A percentile compares a stretch with the other conserved stretches of the same genome.
Evolutionary conservation across 352 stramenopile genomes (phyloP).

Genomic region (Discostella stelligera): DNA sequence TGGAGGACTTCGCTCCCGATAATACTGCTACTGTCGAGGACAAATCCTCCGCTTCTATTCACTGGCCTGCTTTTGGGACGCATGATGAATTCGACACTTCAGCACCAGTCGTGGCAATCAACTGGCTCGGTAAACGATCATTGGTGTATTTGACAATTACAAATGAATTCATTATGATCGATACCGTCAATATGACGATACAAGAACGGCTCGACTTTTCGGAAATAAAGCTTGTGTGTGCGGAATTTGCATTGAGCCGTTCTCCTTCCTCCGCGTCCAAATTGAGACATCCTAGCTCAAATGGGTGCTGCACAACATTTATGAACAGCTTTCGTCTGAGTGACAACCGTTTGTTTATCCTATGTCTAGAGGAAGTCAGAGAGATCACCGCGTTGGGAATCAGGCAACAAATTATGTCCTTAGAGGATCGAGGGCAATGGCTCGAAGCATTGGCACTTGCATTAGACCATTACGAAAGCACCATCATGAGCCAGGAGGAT

Average conservation of each 20-base stretch:
- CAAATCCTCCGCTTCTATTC: constrained; percentile 72
- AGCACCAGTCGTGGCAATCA: constrained; percentile 89
- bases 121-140: constrained; percentile 94
- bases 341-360: constrained; percentile 90
- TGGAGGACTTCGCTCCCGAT: constrained; percentile 5
- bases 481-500: constrained; percentile 70
- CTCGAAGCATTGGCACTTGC: constrained; percentile 93
- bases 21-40: constrained; percentile 76
- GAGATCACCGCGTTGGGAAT: constrained; percentile 89
- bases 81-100: constrained; percentile 89
- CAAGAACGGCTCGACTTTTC: constrained; percentile 93
- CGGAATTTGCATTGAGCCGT: constrained; percentile 87
- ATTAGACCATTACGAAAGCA: constrained; percentile 93
- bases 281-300: constrained; percentile 8
- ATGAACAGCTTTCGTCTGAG: constrained; percentile 88
- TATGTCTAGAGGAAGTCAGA: constrained; percentile 91
- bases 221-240: constrained; percentile 90
- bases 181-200: constrained; percentile 94
- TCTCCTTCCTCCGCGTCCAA: constrained; percentile 73
- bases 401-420: constrained; percentile 89
- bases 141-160: constrained; percentile 92
- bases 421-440: constrained; percentile 95
- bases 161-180: constrained; percentile 94
- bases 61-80: constrained; percentile 92
- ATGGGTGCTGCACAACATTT: constrained; percentile 70